A percentile compares a stretch with the other conserved stretches of the same genome.
Conservation (phyloP, 805 yeast genomes). For the Starmerella floris region DNA sequence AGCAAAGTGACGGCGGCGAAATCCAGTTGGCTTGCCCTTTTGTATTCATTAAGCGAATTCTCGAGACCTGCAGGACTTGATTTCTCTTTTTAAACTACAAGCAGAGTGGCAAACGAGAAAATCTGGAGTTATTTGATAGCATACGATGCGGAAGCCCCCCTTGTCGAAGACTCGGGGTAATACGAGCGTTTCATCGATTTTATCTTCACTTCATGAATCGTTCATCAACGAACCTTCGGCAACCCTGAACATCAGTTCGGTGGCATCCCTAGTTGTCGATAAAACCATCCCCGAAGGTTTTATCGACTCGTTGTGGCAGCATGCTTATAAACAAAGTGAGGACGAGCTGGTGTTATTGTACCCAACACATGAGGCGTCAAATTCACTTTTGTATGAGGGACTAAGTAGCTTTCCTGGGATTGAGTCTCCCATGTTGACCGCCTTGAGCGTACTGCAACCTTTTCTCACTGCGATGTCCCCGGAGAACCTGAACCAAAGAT, state of each 20-base stretch:
- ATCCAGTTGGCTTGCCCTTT: too few relatives aligned
- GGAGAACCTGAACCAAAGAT: slow-evolving; percentile 25
- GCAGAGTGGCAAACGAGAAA: too few relatives aligned
- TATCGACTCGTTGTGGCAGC: slow-evolving; percentile 29
- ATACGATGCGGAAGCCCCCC: slow-evolving; percentile 14
- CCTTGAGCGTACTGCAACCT: slow-evolving; percentile 29
- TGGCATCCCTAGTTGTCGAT: slow-evolving; percentile 25
- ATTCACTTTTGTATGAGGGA: slow-evolving; percentile 24
- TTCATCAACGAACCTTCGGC: slow-evolving; percentile 21
- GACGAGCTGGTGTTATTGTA: slow-evolving; percentile 30
- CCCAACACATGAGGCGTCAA: slow-evolving; percentile 25
- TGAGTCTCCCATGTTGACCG: slow-evolving; percentile 26
- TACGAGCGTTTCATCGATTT: slow-evolving; percentile 26
- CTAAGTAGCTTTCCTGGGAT: slow-evolving; percentile 28
- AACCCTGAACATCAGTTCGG: slow-evolving; percentile 24
- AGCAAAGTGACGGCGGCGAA: too few relatives aligned
- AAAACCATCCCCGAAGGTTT: slow-evolving; percentile 26
- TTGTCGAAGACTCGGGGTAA: slow-evolving; percentile 24
- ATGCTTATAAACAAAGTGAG: slow-evolving; percentile 30
- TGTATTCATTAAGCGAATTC: too few relatives aligned
- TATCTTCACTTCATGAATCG: slow-evolving; percentile 27
- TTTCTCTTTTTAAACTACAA: too few relatives aligned
- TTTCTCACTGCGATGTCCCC: slow-evolving; percentile 30
- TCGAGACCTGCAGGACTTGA: too few relatives aligned
- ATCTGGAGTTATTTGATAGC: too few relatives aligned